Conservation (phyloP, 2,329 filamentous ascomycete species). For the Nothophaeocryptopus gaeumannii region DNA sequence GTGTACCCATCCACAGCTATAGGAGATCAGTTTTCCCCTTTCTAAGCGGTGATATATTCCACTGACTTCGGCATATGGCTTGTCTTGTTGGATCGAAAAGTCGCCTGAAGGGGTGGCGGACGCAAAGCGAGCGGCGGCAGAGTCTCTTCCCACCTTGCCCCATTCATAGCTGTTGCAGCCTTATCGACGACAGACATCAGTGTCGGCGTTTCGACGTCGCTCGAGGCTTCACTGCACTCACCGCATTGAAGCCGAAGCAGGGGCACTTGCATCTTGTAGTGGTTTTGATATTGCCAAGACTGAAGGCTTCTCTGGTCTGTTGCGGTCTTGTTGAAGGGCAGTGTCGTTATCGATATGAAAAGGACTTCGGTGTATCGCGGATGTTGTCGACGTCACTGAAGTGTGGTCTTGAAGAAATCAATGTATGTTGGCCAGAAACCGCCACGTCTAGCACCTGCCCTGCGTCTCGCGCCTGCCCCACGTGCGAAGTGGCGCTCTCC, state of each 20-base stretch:
- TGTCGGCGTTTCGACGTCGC: neutral
- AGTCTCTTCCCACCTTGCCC: constrained; percentile 88
- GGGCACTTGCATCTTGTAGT: constrained; percentile 66
- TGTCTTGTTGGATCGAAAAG: constrained; percentile 77
- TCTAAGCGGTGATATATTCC: neutral
- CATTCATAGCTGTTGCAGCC: constrained; percentile 99
- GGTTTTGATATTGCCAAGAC: too few relatives aligned
- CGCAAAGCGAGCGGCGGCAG: constrained; percentile 84
- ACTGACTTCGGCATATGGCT: constrained; percentile 87
- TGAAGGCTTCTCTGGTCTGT: too few relatives aligned
- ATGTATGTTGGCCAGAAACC: too few relatives aligned
- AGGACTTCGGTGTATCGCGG: too few relatives aligned
- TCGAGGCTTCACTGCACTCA: constrained; percentile 34
- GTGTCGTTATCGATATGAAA: too few relatives aligned
- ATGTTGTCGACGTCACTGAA: too few relatives aligned
- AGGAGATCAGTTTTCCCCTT: constrained; percentile 24
- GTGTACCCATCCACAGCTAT: constrained; percentile 98
- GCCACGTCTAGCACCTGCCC: too few relatives aligned
- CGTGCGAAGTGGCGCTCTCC: too few relatives aligned
- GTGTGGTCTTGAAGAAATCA: too few relatives aligned
- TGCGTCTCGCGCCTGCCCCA: too few relatives aligned
- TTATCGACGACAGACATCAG: constrained; percentile 31
- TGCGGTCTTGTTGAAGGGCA: too few relatives aligned
- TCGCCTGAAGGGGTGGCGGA: constrained; percentile 74
- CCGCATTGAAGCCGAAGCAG: constrained; percentile 79